Percentiles rank a stretch among this genome's conserved stretches.
These are phyloP conservation scores for Phytophthora constricta DNA, from an alignment of 352 stramenopile genomes.

Conservation along the genomic window DNA sequence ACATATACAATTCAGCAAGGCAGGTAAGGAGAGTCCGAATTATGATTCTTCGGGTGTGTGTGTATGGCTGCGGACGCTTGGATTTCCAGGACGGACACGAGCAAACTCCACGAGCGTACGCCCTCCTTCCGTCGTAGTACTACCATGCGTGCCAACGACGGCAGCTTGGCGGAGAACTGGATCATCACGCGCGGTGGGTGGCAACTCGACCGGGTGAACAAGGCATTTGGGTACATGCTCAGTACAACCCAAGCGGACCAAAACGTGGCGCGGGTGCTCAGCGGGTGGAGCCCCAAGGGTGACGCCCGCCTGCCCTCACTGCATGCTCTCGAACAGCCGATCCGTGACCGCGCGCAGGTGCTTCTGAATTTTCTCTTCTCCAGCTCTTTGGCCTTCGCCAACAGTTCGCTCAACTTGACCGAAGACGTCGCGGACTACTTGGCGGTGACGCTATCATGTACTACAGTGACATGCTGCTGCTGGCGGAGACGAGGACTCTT, in stretches of 20 bases:
- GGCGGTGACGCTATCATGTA: too few relatives aligned
- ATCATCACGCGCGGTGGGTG: slow-evolving; percentile 7
- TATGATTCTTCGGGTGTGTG: too few relatives aligned
- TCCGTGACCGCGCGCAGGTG: neutral
- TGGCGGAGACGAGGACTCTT: too few relatives aligned
- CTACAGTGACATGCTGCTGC: too few relatives aligned
- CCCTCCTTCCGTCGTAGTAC: slow-evolving; percentile 1
- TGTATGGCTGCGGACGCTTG: too few relatives aligned
- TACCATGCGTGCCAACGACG: slow-evolving; percentile 16
- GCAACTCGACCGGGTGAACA: slow-evolving; percentile 5
- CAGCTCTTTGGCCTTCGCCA: neutral
- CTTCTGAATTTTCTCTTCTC: slow-evolving; percentile 1
- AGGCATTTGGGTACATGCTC: slow-evolving; percentile 22
- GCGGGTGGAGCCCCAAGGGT: slow-evolving; percentile 9
- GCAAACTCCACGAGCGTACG: too few relatives aligned
- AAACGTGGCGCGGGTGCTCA: neutral
- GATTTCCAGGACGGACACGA: too few relatives aligned
- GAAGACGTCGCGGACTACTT: slow-evolving; percentile 4
- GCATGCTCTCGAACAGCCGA: neutral
- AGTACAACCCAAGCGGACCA: slow-evolving; percentile 1
- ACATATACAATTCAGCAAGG: too few relatives aligned
- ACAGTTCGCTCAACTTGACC: slow-evolving; percentile 3
- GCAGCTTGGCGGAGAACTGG: neutral
- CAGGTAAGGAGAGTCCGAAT: too few relatives aligned
- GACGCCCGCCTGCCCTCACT: slow-evolving; percentile 1